These are phyloP conservation scores for Daedalea quercina DNA, from an alignment of 768 basidiomycete genomes.

Conservation along the genomic window DNA sequence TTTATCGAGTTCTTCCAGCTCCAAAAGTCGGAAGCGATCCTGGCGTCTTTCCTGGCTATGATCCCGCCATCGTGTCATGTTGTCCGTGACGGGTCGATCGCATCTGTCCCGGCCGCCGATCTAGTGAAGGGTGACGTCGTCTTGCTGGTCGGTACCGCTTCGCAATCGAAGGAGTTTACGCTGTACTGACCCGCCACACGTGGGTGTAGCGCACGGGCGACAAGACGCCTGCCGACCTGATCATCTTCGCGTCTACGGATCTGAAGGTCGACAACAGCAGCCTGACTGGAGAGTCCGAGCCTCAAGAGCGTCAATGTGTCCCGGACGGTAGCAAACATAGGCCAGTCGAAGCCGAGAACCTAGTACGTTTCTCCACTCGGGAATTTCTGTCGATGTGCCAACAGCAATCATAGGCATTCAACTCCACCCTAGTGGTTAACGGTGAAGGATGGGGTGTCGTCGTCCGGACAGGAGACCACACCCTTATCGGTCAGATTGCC, in stretches of 20 bases:
- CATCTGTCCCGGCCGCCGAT: slow-evolving; percentile 50
- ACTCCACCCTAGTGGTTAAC: slow-evolving; percentile 61
- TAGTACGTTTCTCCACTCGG: slow-evolving; percentile 33
- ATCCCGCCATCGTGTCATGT: slow-evolving; percentile 65
- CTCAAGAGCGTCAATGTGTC: slow-evolving; percentile 49
- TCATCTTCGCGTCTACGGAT: slow-evolving; percentile 53
- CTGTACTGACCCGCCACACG: neutral
- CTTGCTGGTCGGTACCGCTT: slow-evolving; percentile 37
- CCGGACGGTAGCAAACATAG: slow-evolving; percentile 40
- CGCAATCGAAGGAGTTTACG: neutral
- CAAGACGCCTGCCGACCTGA: slow-evolving; percentile 64
- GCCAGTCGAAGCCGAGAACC: slow-evolving; percentile 59
- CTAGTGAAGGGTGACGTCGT: slow-evolving; percentile 66
- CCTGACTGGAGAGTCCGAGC: slow-evolving; percentile 65
- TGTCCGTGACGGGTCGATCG: slow-evolving; percentile 49
- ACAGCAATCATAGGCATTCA: too few relatives aligned
- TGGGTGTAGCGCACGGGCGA: slow-evolving; percentile 50
- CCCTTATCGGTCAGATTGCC: slow-evolving; percentile 67
- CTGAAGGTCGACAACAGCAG: slow-evolving; percentile 69
- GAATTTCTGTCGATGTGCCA: too few relatives aligned
- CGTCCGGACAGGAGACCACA: slow-evolving; percentile 59
- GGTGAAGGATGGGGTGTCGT: slow-evolving; percentile 72
- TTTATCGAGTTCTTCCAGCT: slow-evolving; percentile 66
- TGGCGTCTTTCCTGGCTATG: slow-evolving; percentile 68
- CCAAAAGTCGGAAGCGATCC: slow-evolving; percentile 68